Base-by-base conservation (phyloP, 768 basidiomycete genomes). In the Tulasnella sp. region DNA sequence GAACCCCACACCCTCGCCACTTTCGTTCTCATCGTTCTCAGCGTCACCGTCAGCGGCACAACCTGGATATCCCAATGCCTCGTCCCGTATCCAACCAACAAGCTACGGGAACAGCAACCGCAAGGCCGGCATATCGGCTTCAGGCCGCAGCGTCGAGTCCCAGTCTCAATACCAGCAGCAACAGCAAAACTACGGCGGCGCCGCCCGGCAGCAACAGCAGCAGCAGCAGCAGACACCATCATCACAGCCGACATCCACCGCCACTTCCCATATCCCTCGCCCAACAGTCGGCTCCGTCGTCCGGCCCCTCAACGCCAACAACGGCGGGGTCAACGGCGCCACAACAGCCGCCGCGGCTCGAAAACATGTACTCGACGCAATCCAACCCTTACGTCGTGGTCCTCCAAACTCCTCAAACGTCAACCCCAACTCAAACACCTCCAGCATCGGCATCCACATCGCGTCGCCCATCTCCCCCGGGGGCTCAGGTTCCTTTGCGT, bases 301-400 rank as follows among this genome's bases (percentile, higher is more conserved):
- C 34, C 5, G 34, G 34, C 34, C 34, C 34, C 34, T 15, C 34
- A 38, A 38, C 34, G 15, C 34, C 34, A 15, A 38, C 34, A 38
- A 38, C 34, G 15, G 34, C 34, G 34, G 34, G 7, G 34, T 38
- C 34, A 38, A 56, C 41, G 54, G 30, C 24, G 38, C 56, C 1
- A 69, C 67, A 56, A 60, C 67, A 19, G 58, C 64, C n/a, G 67
- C 83, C 29, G 83, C 86, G 65, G 84, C 84, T 8, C 80, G 85
- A 42, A 86, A 89, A 60, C 85, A 82, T 66, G 85, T 86, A 3
- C 74, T 88, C 19, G 87, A 88, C 65, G 86, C 86, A 11, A 85
- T 88, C 58, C 83, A 83, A 30, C 86, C 88, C 0, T 83, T 86
- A 82, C 80, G 86, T 41, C 75, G 85, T 32, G 87, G 86, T 17